Evolutionary conservation across 495 filamentous ascomycete genomes (phyloP).

Genomic region (Podospora pseudoanserina): DNA sequence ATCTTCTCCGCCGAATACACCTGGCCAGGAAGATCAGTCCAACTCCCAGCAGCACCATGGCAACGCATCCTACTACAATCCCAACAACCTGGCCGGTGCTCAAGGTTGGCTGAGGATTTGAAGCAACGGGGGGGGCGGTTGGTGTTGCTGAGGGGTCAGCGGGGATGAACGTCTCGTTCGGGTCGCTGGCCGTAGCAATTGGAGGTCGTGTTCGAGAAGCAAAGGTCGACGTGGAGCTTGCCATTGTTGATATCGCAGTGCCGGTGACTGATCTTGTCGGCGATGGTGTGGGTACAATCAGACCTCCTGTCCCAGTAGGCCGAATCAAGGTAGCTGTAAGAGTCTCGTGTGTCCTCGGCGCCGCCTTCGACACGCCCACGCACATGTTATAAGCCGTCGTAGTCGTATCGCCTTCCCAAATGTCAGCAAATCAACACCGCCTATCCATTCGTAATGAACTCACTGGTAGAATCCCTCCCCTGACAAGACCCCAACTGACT

Average conservation of each 20-base stretch:
- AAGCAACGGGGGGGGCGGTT: conserved; percentile 9
- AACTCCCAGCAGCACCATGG: conserved; percentile 38
- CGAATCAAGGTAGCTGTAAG: conserved; percentile 57
- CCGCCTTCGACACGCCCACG: conserved; percentile 46
- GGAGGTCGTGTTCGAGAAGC: conserved; percentile 15
- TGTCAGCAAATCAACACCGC: conserved; percentile 21
- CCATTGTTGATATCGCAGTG: conserved; percentile 16
- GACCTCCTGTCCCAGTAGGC: conserved; percentile 25
- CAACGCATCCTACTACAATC: conserved; percentile 44
- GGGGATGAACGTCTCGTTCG: conserved; percentile 16
- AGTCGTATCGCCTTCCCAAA: conserved; percentile 28
- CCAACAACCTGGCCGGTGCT: conserved; percentile 43
- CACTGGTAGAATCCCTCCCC: conserved; percentile 35
- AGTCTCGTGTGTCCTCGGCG: conserved; percentile 56
- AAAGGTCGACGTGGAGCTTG: conserved; percentile 14
- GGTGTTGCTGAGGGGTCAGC: background rate
- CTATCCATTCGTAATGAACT: conserved; percentile 17
- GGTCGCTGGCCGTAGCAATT: conserved; percentile 13
- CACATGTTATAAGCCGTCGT: conserved; percentile 58
- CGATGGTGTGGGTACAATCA: conserved; percentile 26
- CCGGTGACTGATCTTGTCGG: conserved; percentile 17
- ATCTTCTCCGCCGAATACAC: conserved; percentile 36
- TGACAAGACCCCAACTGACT: conserved; percentile 39
- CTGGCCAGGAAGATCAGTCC: conserved; percentile 41
- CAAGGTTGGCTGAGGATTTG: conserved; percentile 22